Evolutionary conservation across 768 basidiomycete species (phyloP).

Genomic region (Boletus fagicola): DNA sequence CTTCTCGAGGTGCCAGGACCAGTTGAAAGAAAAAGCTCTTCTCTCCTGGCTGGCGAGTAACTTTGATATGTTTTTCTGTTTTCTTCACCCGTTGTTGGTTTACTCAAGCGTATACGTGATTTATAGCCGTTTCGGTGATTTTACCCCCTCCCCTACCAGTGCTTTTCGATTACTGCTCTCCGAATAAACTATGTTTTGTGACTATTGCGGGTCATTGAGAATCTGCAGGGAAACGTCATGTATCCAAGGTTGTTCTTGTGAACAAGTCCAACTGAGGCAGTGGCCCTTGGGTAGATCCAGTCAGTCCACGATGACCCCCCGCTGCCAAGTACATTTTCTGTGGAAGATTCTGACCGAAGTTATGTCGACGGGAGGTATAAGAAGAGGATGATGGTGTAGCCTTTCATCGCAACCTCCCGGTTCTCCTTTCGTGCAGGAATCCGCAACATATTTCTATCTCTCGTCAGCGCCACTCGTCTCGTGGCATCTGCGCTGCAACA

Average conservation of each 20-base stretch:
- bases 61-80: slow-evolving; percentile 19
- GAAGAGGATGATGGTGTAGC: background rate
- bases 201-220: background rate
- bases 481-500: background rate
- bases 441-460: background rate
- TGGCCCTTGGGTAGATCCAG: background rate
- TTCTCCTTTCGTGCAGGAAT: too few relatives aligned
- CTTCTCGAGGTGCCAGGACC: slow-evolving; percentile 26
- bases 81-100: slow-evolving; percentile 1
- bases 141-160: slow-evolving; percentile 10
- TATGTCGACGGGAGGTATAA: background rate
- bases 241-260: background rate
- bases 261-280: background rate
- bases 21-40: slow-evolving; percentile 19
- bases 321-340: background rate
- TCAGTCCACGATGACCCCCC: background rate
- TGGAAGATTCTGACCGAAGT: background rate
- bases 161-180: slow-evolving; percentile 20
- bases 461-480: too few relatives aligned
- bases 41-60: slow-evolving; percentile 21
- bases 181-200: slow-evolving; percentile 22
- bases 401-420: background rate
- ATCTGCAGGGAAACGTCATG: background rate
- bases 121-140: slow-evolving; percentile 21
- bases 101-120: slow-evolving; percentile 24